Base-by-base conservation (phyloP, 2,329 filamentous ascomycete genomes). In the Colletotrichum liaoningense region DNA sequence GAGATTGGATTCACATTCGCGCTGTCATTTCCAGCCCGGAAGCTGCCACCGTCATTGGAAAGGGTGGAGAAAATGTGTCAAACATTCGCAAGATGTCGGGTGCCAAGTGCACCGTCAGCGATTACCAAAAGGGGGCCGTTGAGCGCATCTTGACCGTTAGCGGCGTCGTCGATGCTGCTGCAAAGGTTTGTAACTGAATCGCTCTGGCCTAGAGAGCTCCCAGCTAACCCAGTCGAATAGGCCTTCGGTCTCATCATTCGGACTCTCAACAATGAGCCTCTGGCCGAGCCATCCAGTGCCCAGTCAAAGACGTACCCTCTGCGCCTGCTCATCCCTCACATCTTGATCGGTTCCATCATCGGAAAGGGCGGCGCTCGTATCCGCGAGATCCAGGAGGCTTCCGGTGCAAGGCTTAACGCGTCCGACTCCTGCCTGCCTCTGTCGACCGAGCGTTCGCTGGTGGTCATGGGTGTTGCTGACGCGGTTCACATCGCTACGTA, bases 401-500 rank as follows among this genome's bases (percentile, higher is more conserved):
- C 97, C 19, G 97, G 97, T 74, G 97, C 97, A 67, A 93, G 97
- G 75, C 90, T 99, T 58, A 99, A 99, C 83, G 97, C 97, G 30
- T 99, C 97, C 7, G 97, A 98, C 83, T 93, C 95, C 5, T 97
- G 95, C 81, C 90, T 99, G 69, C 97, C 97, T 62, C 90, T 98
- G 74, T 99, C 97, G 22, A 97, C 95, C 73, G 97, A 99, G 86
- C 94, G 97, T 60, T 98, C 97, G n/a, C 90, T 99, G 62, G 96
- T 99, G 64, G 95, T 99, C 35, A 95, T 98, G 84, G 97, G 97
- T 82, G 97, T 99, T 72, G 97, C 97, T 67, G 97, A 99, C 86
- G 96, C 97, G 72, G 96, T 99, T 62, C 97, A 99, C 85, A 99
- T 99, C 83, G 97, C 97, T 62, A 98, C 97, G 49, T 99, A 98